Base-by-base conservation (phyloP, 345 rosid species). In the Hypericum androsaemum region DNA sequence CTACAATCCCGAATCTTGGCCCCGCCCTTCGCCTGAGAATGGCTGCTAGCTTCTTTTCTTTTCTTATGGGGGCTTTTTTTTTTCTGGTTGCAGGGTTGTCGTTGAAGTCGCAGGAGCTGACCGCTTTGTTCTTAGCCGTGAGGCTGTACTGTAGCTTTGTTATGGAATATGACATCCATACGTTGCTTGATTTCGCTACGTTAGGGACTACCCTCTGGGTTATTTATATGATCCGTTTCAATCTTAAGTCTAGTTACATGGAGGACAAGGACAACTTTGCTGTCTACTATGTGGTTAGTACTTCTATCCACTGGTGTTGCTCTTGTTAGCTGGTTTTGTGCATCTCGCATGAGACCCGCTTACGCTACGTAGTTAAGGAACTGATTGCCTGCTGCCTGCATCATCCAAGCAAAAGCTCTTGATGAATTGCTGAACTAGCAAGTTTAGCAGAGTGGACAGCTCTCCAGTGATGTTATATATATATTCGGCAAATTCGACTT, bases 111-210 rank as follows among this genome's bases (percentile, higher is more conserved):
- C 99, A 94, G 69, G 99, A 94, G 67, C 69, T 94, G 49, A 94
- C 99, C 22, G 99, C 99, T 37, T 74, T 94, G 7, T 94, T 94
- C 70, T 63, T 94, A 71, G 90, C 95, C 50, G 89, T 83, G 43
- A 80, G 99, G 68, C 58, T 94, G 59, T 88, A 88, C 69, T 92
- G 99, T 53, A 92, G 99, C 74, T 76, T 92, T 64, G 97, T 88
- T 11, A 94, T 94, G 99, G 99, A 94, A 64, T 88, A 86, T 74
- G 99, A 88, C 74, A 88, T 94, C 64, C 99, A 94, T 60, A 94
- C 99, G n/a, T 1, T 94, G 48, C 94, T 94, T 44, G 99, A 94
- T 69, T 76, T 88, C 61, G 83, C 97, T 57, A 94, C 99, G 5
- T 65, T 88, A 73, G 97, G 67, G 5, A 87, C 99, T 10, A 94